Evolutionary conservation across 768 basidiomycete species (phyloP).

Genomic region (Tremella fuciformis): DNA sequence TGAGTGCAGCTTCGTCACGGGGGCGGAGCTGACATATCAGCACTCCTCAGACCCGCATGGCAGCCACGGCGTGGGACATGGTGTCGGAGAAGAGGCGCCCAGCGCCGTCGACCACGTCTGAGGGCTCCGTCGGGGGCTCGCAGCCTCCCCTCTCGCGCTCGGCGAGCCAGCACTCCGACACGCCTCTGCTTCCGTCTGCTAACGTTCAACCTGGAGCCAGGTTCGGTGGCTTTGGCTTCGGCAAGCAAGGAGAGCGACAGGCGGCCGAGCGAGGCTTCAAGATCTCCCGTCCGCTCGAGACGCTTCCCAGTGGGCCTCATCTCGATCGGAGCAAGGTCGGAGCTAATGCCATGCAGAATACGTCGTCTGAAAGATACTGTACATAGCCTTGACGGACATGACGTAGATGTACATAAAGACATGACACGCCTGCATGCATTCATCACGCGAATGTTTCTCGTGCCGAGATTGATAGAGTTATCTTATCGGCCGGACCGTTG

Average conservation of each 20-base stretch:
- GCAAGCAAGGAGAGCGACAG: constrained; percentile 71
- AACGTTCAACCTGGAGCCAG: constrained; percentile 28
- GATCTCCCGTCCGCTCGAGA: constrained; percentile 44
- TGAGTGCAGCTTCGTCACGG: constrained; percentile 16
- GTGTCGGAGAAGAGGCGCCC: constrained; percentile 24
- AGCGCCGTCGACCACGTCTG: constrained; percentile 6
- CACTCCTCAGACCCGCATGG: constrained; percentile 45
- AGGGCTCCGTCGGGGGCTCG: background rate
- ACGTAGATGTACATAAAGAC: no score
- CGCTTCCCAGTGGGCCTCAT: constrained; percentile 41
- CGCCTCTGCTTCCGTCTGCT: constrained; percentile 28
- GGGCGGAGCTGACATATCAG: constrained; percentile 1
- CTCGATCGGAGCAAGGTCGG: no score
- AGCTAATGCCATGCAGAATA: no score
- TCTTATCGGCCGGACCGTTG: no score
- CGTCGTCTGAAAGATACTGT: no score
- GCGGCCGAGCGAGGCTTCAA: constrained; percentile 61
- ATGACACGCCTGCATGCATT: no score
- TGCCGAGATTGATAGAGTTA: no score
- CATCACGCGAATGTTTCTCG: no score
- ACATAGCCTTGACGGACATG: no score
- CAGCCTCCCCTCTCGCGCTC: constrained; percentile 8
- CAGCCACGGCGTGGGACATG: constrained; percentile 48
- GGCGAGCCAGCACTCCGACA: constrained; percentile 20
- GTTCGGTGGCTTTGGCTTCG: constrained; percentile 67